Base-by-base conservation (phyloP, 805 yeast genomes). In the Candida sanyiensis region DNA sequence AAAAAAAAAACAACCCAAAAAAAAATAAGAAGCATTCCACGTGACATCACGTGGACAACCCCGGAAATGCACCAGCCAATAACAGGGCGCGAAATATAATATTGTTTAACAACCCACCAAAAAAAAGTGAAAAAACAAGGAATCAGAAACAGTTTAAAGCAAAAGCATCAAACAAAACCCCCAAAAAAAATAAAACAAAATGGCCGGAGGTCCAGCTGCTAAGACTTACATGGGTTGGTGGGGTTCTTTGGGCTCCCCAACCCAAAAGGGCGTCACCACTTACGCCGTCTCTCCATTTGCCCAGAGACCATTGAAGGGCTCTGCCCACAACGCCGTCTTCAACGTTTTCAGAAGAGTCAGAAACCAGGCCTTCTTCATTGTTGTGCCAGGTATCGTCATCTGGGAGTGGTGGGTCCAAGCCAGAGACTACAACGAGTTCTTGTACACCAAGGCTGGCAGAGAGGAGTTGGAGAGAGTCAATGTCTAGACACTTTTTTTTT, bases 361-460 rank as follows among this genome's bases (percentile, higher is more conserved):
- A 67, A 71, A 82, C 60, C 97, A 93, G 72, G 75, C 79, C 46
- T 67, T 90, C 53, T 90, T 70, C 69, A 67, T 90, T 43, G 66
- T 75, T 38, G 60, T 87, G 50, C 98, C 98, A 51, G 87, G 75
- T 50, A 70, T 77, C 42, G 63, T 85, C 50, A 80, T 85, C 60
- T 87, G 90, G 84, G 79, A 77, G 64, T 67, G 90, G 69, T 87
- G 96, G 95, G 77, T 76, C 49, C 66, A 72, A 61, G 89, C 94
- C 51, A 80, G 87, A 70, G 88, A 83, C 61, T 88, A 88, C 78
- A 85, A 90, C 69, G 90, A 80, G 63, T 89, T 71, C 78, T 75
- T 90, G 64, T 90, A 90, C 77, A 88, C 97, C 67, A 90, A 90
- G 75, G 97, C 85, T 50, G 98, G 98, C 65, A 86, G 89, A 72